A percentile compares a stretch with the other conserved stretches of the same genome.
These are phyloP conservation scores for Chenopodium quinoa DNA, from an alignment of 148 eudicot genomes.

Conservation along the genomic window DNA sequence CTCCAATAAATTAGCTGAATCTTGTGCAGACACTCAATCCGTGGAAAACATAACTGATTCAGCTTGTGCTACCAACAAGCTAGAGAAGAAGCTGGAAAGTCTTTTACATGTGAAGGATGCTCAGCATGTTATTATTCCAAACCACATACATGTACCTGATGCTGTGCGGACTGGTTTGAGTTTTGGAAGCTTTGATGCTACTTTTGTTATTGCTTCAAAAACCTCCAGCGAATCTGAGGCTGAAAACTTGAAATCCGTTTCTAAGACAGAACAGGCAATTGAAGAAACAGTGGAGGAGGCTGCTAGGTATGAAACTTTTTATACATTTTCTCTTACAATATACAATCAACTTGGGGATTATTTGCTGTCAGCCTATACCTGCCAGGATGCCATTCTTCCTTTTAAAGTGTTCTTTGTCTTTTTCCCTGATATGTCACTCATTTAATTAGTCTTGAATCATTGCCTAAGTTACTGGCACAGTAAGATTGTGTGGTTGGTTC, in stretches of 20 bases:
- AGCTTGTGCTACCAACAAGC: conserved; percentile 39
- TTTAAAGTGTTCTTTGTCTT: neutral
- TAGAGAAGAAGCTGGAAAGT: conserved; percentile 53
- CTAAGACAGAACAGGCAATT: conserved; percentile 44
- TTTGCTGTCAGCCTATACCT: neutral
- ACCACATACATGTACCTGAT: conserved; percentile 82
- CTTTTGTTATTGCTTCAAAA: conserved; percentile 41
- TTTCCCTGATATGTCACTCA: neutral
- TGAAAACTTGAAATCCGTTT: conserved; percentile 34
- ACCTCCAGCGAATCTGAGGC: conserved; percentile 30
- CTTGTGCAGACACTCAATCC: conserved; percentile 27
- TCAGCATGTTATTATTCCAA: conserved; percentile 76
- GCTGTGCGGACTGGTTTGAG: conserved; percentile 65
- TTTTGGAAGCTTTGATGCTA: conserved; percentile 87
- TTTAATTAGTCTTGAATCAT: neutral
- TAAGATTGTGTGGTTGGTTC: neutral
- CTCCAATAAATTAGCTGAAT: conserved; percentile 31
- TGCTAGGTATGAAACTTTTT: conserved; percentile 42
- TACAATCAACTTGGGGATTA: neutral
- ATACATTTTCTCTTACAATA: neutral
- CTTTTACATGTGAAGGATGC: conserved; percentile 48
- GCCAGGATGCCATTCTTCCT: neutral
- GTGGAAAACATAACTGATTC: conserved; percentile 32
- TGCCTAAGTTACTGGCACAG: neutral
- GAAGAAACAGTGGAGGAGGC: conserved; percentile 44